Conservation (phyloP, 306 rosid species). For the Trifolium subterraneum region DNA sequence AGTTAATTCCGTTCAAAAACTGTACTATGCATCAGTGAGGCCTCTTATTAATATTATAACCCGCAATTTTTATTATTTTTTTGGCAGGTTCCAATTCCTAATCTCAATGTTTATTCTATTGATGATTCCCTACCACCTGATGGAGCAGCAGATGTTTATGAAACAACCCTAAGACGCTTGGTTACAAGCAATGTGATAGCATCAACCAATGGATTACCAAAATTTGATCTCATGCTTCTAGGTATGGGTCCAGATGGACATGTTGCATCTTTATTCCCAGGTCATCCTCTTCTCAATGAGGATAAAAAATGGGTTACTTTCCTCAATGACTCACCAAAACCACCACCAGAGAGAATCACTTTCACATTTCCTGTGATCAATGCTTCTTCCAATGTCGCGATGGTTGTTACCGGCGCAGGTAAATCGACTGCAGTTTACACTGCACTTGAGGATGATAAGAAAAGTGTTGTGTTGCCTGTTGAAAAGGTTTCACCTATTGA, state of each 20-base stretch:
- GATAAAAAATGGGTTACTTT: constrained; percentile 70
- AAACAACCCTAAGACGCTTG: constrained; percentile 60
- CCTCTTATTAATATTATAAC: too few species aligned
- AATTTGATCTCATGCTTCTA: constrained; percentile 75
- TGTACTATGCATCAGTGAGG: neutral
- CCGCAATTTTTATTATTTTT: neutral
- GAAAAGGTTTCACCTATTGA: constrained; percentile 63
- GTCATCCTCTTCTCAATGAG: constrained; percentile 65
- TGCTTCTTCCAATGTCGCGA: constrained; percentile 64
- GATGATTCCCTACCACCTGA: constrained; percentile 75
- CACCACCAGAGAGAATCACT: constrained; percentile 81
- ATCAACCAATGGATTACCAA: constrained; percentile 63
- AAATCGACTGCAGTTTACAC: constrained; percentile 61
- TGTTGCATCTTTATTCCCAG: constrained; percentile 80
- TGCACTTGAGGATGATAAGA: constrained; percentile 52
- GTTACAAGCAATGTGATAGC: constrained; percentile 52
- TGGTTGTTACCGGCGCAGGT: constrained; percentile 72
- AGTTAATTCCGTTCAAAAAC: neutral
- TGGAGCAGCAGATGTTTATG: constrained; percentile 86
- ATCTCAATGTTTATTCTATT: constrained; percentile 61
- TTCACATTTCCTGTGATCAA: constrained; percentile 75
- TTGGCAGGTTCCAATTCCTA: constrained; percentile 68
- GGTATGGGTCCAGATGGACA: constrained; percentile 97
- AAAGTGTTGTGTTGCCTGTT: constrained; percentile 63
- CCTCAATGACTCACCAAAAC: constrained; percentile 73